Evolutionary conservation across 441 rosid genomes (phyloP).

Genomic region (Gossypium davidsonii): DNA sequence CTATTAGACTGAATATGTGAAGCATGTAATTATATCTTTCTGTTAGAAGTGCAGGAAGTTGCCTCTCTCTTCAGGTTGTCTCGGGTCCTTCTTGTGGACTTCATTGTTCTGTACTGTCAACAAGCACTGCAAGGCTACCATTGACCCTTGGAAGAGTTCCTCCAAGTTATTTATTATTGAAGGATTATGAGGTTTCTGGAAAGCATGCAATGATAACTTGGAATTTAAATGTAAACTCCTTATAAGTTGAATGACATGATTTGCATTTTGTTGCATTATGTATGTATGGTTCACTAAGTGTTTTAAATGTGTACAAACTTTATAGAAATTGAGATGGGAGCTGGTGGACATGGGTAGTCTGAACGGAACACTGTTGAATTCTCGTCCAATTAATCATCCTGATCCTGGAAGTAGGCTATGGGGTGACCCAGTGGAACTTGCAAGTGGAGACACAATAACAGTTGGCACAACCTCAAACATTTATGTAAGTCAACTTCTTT

Average conservation of each 20-base stretch:
- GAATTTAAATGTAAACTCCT: conserved; percentile 61
- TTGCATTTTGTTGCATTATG: conserved; percentile 15
- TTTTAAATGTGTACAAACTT: conserved; percentile 17
- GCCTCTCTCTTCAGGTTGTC: conserved; percentile 74
- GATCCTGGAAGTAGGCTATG: conserved; percentile 66
- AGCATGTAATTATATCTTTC: conserved; percentile 45
- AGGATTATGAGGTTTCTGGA: conserved; percentile 89
- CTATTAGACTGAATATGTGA: conserved; percentile 31
- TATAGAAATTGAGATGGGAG: conserved; percentile 87
- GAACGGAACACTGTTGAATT: conserved; percentile 80
- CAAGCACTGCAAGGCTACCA: conserved; percentile 64
- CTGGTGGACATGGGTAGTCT: conserved; percentile 90
- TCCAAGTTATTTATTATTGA: conserved; percentile 60
- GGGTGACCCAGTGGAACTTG: conserved; percentile 70
- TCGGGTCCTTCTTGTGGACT: conserved; percentile 77
- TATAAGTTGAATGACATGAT: conserved; percentile 8
- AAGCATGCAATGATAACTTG: conserved; percentile 93
- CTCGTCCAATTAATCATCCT: conserved; percentile 54
- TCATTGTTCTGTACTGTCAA: conserved; percentile 46
- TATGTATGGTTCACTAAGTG: conserved; percentile 13
- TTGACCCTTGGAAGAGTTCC: conserved; percentile 80
- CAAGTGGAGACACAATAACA: conserved; percentile 71
- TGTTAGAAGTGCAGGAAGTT: conserved; percentile 91
- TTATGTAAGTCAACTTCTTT: conserved; percentile 43
- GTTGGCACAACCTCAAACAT: conserved; percentile 71